Evolutionary conservation across 225 moss, liverwort and hornwort genomes (phyloP).

Genomic region (Physcomitrium patens): DNA sequence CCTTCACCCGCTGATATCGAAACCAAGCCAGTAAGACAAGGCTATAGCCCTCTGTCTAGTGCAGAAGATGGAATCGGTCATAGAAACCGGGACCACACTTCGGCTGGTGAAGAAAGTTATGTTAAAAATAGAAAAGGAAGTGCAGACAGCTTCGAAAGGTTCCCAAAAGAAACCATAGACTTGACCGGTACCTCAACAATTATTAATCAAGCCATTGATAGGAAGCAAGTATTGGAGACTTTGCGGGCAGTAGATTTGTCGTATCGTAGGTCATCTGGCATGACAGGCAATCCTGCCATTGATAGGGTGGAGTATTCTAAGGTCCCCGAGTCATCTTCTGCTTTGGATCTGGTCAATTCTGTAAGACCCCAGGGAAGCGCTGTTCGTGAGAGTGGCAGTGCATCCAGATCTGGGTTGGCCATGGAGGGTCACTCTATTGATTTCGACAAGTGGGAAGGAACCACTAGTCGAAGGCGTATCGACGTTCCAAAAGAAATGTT

Average conservation of each 20-base stretch:
- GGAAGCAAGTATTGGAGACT: conserved; percentile 64
- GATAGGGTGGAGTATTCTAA: conserved; percentile 37
- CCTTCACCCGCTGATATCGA: conserved; percentile 31
- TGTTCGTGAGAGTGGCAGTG: conserved; percentile 20
- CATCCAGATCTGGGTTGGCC: conserved; percentile 32
- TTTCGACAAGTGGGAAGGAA: conserved; percentile 50
- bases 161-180: conserved; percentile 17
- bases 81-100: conserved; percentile 29
- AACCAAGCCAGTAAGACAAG: conserved; percentile 29
- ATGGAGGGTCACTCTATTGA: conserved; percentile 37
- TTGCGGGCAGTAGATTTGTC: conserved; percentile 55
- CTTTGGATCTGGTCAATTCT: conserved; percentile 51
- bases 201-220: conserved; percentile 32
- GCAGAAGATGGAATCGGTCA: conserved; percentile 38
- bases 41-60: background rate
- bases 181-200: conserved; percentile 27
- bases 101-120: conserved; percentile 42
- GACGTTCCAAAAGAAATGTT: conserved; percentile 40
- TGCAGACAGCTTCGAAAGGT: background rate
- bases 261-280: conserved; percentile 44
- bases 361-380: conserved; percentile 43
- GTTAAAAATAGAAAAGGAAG: conserved; percentile 18
- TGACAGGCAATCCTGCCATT: conserved; percentile 34
- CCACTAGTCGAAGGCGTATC: conserved; percentile 30
- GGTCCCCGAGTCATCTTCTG: conserved; percentile 41